A percentile compares a stretch with the other conserved stretches of the same genome.
Evolutionary conservation across 129 eudicot species (phyloP).

Genomic region (Helichrysum umbraculigerum): DNA sequence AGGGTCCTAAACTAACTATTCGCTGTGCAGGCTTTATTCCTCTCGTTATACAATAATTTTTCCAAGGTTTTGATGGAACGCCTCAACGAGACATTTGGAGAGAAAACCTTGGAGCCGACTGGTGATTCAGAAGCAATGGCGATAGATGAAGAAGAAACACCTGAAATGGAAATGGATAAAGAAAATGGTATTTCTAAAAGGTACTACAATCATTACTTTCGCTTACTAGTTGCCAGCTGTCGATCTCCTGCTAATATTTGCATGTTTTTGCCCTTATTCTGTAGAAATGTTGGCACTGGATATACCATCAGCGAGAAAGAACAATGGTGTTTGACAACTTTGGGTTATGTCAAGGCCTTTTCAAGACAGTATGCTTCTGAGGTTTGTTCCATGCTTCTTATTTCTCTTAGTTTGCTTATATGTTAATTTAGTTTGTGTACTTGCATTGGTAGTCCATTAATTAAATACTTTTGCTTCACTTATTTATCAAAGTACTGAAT

Average conservation of each 20-base stretch:
- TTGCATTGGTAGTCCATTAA: not conserved
- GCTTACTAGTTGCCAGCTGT: not conserved
- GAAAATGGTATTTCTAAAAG: slow-evolving; percentile 65
- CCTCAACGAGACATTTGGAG: slow-evolving; percentile 56
- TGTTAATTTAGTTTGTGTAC: not conserved
- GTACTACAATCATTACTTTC: slow-evolving; percentile 26
- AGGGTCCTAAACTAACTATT: slow-evolving; percentile 1
- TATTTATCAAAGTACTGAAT: not conserved
- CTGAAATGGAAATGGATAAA: slow-evolving; percentile 77
- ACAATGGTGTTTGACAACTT: slow-evolving; percentile 90
- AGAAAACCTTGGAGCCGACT: slow-evolving; percentile 40
- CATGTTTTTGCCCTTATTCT: not conserved
- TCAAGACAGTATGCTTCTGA: slow-evolving; percentile 96
- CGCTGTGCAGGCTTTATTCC: slow-evolving; percentile 61
- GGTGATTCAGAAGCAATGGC: slow-evolving; percentile 73
- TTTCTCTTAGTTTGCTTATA: not conserved
- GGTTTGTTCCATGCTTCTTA: slow-evolving; percentile 40
- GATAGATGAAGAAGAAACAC: slow-evolving; percentile 66
- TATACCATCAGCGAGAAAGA: slow-evolving; percentile 68
- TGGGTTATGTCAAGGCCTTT: slow-evolving; percentile 89
- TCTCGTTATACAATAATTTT: slow-evolving; percentile 73
- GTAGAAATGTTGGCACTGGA: slow-evolving; percentile 22
- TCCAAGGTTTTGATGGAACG: slow-evolving; percentile 57
- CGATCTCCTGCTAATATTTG: not conserved
- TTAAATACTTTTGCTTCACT: not conserved